Percentiles rank a stretch among this genome's conserved stretches.
Conservation (phyloP, 768 basidiomycete species). For the Boletus reticuloceps region DNA sequence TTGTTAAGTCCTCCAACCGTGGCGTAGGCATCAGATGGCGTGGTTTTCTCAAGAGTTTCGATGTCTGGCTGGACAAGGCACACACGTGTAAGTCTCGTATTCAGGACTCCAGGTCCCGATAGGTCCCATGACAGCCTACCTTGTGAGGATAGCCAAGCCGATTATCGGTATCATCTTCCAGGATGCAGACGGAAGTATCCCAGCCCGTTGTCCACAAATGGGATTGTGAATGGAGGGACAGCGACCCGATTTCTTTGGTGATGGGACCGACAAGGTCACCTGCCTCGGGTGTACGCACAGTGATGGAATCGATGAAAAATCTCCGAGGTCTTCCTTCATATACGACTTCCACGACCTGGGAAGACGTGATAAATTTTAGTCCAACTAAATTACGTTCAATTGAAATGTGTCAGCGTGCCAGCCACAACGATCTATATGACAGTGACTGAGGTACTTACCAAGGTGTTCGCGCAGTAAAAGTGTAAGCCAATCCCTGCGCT, state of each 20-base stretch:
- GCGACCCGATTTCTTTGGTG: constrained; percentile 37
- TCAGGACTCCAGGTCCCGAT: constrained; percentile 1
- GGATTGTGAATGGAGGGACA: constrained; percentile 42
- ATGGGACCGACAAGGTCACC: constrained; percentile 33
- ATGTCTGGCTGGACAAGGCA: constrained; percentile 38
- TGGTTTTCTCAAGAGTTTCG: constrained; percentile 44
- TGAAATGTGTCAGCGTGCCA: constrained; percentile 4
- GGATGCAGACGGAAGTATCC: constrained; percentile 58
- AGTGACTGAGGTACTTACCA: constrained; percentile 41
- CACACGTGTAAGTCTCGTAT: constrained; percentile 13
- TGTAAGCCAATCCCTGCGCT: constrained; percentile 63
- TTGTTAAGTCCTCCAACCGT: constrained; percentile 84
- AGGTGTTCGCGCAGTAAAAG: constrained; percentile 65
- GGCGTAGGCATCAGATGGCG: constrained; percentile 61
- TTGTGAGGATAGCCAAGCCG: constrained; percentile 32
- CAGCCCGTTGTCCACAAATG: constrained; percentile 64
- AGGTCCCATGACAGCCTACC: constrained; percentile 22
- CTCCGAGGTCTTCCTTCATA: constrained; percentile 61
- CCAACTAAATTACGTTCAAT: constrained; percentile 49
- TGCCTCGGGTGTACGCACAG: constrained; percentile 22
- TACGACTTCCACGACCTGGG: constrained; percentile 57
- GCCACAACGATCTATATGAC: not conserved
- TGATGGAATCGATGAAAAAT: constrained; percentile 54
- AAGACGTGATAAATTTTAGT: constrained; percentile 61
- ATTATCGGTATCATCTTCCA: constrained; percentile 28